phyloP scores from a whole-genome alignment of 2,329 filamentous ascomycete genomes.

The Aspergillus brasiliensis region DNA sequence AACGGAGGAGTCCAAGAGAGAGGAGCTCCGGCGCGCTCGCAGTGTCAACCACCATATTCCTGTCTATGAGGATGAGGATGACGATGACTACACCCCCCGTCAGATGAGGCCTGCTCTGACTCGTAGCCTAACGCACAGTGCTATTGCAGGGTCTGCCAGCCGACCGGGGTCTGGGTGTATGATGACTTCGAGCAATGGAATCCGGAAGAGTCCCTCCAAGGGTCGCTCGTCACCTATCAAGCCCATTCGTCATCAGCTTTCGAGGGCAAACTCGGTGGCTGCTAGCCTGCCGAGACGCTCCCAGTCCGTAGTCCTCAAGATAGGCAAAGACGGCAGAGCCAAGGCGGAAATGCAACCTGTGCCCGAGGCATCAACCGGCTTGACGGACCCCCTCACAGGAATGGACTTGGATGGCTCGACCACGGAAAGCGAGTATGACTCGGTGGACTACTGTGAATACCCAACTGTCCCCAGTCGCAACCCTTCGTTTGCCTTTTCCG shows the following conservation, averaged over 20 bases:
- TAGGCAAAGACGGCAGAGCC: conserved; percentile 51
- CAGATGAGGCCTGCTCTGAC: conserved; percentile 39
- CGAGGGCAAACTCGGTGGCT: conserved; percentile 37
- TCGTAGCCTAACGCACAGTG: conserved; percentile 45
- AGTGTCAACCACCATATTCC: conserved; percentile 30
- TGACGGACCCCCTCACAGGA: conserved; percentile 38
- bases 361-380: conserved; percentile 32
- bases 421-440: conserved; percentile 46
- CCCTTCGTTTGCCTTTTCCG: conserved; percentile 44
- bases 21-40: conserved; percentile 40
- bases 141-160: conserved; percentile 31
- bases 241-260: conserved; percentile 33
- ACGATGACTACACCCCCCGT: conserved; percentile 39
- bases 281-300: conserved; percentile 37
- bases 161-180: conserved; percentile 34
- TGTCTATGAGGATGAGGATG: conserved; percentile 35
- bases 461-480: conserved; percentile 39
- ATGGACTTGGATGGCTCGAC: conserved; percentile 48
- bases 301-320: conserved; percentile 49
- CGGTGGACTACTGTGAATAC: conserved; percentile 45
- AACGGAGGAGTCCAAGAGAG: conserved; percentile 50
- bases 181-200: conserved; percentile 37
- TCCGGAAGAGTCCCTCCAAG: conserved; percentile 46
- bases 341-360: conserved; percentile 48
- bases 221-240: conserved; percentile 48